Conservation (phyloP, 1,139 yeast genomes). For the Arxiozyma telluris region DNA sequence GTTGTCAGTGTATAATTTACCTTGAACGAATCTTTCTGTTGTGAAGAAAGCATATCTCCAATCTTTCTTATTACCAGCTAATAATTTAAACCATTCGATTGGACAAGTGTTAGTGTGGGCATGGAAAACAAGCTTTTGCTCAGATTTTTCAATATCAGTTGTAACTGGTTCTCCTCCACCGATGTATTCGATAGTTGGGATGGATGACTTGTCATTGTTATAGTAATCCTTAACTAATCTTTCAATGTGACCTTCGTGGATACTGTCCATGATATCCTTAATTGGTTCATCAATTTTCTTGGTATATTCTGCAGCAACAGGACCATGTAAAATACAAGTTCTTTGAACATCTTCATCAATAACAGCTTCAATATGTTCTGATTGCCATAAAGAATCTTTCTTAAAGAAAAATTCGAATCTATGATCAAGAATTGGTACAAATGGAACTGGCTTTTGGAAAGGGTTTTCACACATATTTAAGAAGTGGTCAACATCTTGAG, state of each 20-base stretch:
- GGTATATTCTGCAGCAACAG: conserved; percentile 94
- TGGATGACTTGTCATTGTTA: conserved; percentile 53
- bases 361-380: conserved; percentile 93
- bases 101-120: conserved; percentile 44
- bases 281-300: conserved; percentile 85
- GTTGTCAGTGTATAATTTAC: conserved; percentile 65
- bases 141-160: conserved; percentile 33
- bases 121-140: conserved; percentile 38
- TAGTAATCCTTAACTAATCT: conserved; percentile 63
- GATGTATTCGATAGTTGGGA: conserved; percentile 86
- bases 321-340: conserved; percentile 97
- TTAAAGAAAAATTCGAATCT: conserved; percentile 93
- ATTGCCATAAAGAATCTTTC: conserved; percentile 98
- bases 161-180: conserved; percentile 53
- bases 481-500: conserved; percentile 93
- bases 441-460: conserved; percentile 93
- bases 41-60: conserved; percentile 93
- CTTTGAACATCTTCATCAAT: conserved; percentile 94
- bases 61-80: conserved; percentile 70
- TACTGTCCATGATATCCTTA: conserved; percentile 75
- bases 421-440: conserved; percentile 89
- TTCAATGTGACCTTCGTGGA: conserved; percentile 83
- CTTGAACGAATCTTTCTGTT: conserved; percentile 76
- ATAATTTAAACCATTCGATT: conserved; percentile 62
- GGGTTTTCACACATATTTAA: conserved; percentile 78